Evolutionary conservation across 2,329 filamentous ascomycete species (phyloP).

Genomic region (Aquanectria penicillioides): DNA sequence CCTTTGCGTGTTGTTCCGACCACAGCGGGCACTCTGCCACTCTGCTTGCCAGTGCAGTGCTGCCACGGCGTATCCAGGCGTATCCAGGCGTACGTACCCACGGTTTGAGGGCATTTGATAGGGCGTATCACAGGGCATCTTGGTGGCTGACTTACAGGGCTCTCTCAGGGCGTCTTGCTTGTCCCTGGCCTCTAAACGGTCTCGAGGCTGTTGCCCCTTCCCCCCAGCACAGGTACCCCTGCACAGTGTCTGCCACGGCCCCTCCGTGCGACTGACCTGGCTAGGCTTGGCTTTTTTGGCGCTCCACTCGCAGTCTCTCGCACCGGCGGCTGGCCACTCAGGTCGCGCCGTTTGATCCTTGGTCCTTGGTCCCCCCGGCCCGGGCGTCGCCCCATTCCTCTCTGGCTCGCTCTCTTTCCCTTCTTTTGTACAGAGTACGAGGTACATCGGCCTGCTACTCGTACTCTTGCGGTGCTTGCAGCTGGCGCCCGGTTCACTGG

Average conservation of each 20-base stretch:
- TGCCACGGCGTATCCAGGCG: too few relatives aligned
- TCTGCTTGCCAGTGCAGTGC: too few relatives aligned
- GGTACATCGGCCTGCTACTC: slow-evolving; percentile 13
- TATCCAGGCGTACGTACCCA: too few relatives aligned
- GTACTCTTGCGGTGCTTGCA: slow-evolving; percentile 29
- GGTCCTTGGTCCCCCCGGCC: slow-evolving; percentile 10
- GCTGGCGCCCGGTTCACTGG: too few relatives aligned
- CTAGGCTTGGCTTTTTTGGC: slow-evolving; percentile 19
- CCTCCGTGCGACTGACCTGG: slow-evolving; percentile 19
- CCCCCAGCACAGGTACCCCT: slow-evolving; percentile 32
- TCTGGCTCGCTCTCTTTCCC: slow-evolving; percentile 15
- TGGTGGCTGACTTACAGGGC: slow-evolving; percentile 5
- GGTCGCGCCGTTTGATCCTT: slow-evolving; percentile 15
- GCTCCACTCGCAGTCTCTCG: slow-evolving; percentile 21
- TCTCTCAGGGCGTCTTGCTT: not conserved
- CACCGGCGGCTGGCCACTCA: slow-evolving; percentile 28
- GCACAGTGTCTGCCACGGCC: slow-evolving; percentile 39
- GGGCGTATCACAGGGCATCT: not conserved
- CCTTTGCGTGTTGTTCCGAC: not conserved
- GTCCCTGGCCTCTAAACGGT: not conserved
- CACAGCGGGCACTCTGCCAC: too few relatives aligned
- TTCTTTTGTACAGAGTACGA: slow-evolving; percentile 13
- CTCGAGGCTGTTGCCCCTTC: not conserved
- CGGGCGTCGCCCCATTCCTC: slow-evolving; percentile 18
- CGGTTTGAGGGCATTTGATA: too few relatives aligned